A percentile compares a stretch with the other conserved stretches of the same genome.
phyloP scores from a whole-genome alignment of 140 eudicot genomes.

The Ambrosia hybrid region DNA sequence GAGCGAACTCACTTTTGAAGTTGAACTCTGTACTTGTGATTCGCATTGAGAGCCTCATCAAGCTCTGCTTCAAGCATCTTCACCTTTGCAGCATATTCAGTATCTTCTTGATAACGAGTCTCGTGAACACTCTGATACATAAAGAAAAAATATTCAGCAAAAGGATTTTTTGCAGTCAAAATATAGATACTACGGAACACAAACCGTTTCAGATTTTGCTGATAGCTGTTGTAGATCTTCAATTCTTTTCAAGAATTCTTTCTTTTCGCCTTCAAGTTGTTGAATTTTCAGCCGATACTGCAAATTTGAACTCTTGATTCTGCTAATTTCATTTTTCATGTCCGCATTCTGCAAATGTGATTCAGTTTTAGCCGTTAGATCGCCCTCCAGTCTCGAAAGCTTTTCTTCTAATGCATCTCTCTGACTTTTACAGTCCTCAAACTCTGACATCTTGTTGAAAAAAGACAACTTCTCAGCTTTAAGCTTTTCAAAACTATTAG shows the following conservation, averaged over 20 bases:
- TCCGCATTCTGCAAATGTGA: constrained; percentile 38
- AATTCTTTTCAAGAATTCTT: constrained; percentile 50
- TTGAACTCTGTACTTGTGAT: constrained; percentile 49
- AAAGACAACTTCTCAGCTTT: constrained; percentile 48
- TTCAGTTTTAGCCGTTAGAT: constrained; percentile 39
- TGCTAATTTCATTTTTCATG: constrained; percentile 50
- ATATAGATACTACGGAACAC: constrained; percentile 11
- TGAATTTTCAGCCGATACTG: constrained; percentile 57
- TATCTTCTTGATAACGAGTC: constrained; percentile 25
- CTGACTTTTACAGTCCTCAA: constrained; percentile 54
- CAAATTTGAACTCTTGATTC: constrained; percentile 51
- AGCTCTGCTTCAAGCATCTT: constrained; percentile 60
- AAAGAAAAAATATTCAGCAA: neutral
- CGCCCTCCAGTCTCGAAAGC: constrained; percentile 48
- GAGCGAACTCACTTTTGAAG: constrained; percentile 49
- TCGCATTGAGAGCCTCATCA: constrained; percentile 57
- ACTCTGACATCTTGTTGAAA: constrained; percentile 49
- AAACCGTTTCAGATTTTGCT: constrained; percentile 32
- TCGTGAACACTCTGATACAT: constrained; percentile 35
- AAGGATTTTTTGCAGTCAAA: neutral
- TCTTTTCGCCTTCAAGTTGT: constrained; percentile 68
- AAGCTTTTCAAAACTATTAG: constrained; percentile 47
- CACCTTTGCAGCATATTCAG: constrained; percentile 39
- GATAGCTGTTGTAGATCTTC: constrained; percentile 25
- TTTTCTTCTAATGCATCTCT: constrained; percentile 52